A percentile compares a stretch with the other conserved stretches of the same genome.
phyloP scores from a whole-genome alignment of 805 yeast genomes.

The Clavispora asparagi region DNA sequence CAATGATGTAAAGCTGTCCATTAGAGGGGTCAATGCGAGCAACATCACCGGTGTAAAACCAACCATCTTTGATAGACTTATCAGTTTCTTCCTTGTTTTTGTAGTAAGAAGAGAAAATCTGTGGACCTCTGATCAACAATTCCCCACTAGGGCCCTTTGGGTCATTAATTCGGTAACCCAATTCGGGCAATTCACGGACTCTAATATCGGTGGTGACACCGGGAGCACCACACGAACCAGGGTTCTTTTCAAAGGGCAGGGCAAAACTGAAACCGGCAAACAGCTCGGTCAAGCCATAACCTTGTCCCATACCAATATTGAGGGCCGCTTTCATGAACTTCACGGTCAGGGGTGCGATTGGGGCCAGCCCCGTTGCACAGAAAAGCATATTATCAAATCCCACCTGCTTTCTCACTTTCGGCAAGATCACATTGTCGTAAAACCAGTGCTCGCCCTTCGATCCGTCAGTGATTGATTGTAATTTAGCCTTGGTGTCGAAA shows the following conservation, averaged over 20 bases:
- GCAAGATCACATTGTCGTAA: conserved; percentile 11
- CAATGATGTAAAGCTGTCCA: conserved; percentile 54
- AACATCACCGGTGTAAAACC: conserved; percentile 58
- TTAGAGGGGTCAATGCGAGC: conserved; percentile 16
- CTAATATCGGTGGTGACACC: conserved; percentile 49
- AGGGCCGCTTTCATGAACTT: conserved; percentile 58
- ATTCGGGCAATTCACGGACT: conserved; percentile 57
- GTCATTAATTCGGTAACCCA: conserved; percentile 37
- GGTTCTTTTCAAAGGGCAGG: conserved; percentile 37
- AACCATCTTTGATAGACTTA: conserved; percentile 43
- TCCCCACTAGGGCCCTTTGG: conserved; percentile 48
- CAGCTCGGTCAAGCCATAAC: conserved; percentile 71
- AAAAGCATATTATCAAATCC: conserved; percentile 29
- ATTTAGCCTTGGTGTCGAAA: conserved; percentile 14
- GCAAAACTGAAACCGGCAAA: conserved; percentile 49
- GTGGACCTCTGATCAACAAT: conserved; percentile 59
- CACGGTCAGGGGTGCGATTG: conserved; percentile 58
- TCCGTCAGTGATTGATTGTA: conserved; percentile 14
- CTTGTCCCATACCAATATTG: conserved; percentile 55
- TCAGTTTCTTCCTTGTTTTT: conserved; percentile 52
- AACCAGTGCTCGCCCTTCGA: conserved; percentile 16
- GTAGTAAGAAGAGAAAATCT: conserved; percentile 51
- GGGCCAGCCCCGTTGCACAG: conserved; percentile 55
- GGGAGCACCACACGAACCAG: conserved; percentile 63
- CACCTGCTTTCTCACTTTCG: conserved; percentile 18